Evolutionary conservation across 2,329 filamentous ascomycete genomes (phyloP).

Genomic region (Penicillium sp.): DNA sequence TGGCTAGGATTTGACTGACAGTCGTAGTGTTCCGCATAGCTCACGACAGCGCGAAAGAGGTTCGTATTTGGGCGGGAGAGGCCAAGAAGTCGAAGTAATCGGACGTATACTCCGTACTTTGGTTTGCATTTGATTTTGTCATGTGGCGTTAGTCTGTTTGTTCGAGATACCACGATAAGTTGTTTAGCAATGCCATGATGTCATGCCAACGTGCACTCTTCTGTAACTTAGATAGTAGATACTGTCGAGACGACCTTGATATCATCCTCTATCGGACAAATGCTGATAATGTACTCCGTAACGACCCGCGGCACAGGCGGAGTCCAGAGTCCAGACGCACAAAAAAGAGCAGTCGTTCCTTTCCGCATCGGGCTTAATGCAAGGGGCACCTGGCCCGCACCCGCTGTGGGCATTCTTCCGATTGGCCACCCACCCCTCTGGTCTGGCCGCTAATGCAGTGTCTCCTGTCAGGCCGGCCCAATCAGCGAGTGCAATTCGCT

Average conservation of each 20-base stretch:
- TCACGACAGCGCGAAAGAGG: conserved; percentile 68
- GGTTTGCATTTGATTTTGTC: neutral
- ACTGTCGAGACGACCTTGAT: too few relatives aligned
- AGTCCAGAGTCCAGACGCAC: too few relatives aligned
- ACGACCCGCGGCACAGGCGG: neutral
- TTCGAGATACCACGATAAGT: too few relatives aligned
- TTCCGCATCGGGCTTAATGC: conserved; percentile 9
- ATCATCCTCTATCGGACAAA: too few relatives aligned
- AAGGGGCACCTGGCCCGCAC: conserved; percentile 7
- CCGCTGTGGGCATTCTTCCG: conserved; percentile 11
- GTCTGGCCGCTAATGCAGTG: neutral
- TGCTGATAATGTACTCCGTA: too few relatives aligned
- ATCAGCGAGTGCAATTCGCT: neutral
- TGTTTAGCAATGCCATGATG: neutral
- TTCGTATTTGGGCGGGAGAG: conserved; percentile 67
- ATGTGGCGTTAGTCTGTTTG: neutral
- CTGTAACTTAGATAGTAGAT: too few relatives aligned
- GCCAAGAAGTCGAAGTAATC: conserved; percentile 45
- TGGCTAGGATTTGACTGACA: neutral
- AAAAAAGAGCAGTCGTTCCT: neutral
- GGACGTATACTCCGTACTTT: neutral
- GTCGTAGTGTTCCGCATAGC: conserved; percentile 63
- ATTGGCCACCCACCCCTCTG: neutral
- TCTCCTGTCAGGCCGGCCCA: neutral
- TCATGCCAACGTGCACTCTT: too few relatives aligned